Evolutionary conservation across 352 stramenopile species (phyloP).

Genomic region (Pythium oligandrum): DNA sequence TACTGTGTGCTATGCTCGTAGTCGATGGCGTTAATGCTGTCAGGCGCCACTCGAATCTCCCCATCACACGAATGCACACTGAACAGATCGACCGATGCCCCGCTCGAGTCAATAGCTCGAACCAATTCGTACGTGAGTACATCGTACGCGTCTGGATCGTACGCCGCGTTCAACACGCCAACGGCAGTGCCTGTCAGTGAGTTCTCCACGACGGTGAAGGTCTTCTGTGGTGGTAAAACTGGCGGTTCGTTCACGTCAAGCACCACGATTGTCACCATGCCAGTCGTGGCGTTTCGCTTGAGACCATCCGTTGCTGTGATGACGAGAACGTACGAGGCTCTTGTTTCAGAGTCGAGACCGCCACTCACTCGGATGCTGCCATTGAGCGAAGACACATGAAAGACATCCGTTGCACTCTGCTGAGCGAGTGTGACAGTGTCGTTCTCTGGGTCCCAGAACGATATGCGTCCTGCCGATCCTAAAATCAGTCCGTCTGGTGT

Average conservation of each 20-base stretch:
- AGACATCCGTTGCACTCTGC: conserved; percentile 21
- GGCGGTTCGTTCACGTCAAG: conserved; percentile 49
- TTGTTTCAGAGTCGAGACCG: conserved; percentile 19
- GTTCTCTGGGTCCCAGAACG: conserved; percentile 61
- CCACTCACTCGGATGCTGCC: conserved; percentile 10
- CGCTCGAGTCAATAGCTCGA: conserved; percentile 17
- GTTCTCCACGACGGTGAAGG: conserved; percentile 36
- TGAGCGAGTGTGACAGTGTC: conserved; percentile 27
- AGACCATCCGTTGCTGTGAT: conserved; percentile 10
- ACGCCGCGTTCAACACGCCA: conserved; percentile 24
- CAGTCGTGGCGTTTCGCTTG: conserved; percentile 1
- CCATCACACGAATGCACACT: conserved; percentile 51
- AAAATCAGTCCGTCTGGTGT: conserved; percentile 4
- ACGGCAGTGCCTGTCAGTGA: conserved; percentile 25
- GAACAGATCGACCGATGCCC: conserved; percentile 38
- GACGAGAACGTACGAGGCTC: conserved; percentile 6
- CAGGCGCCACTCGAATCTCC: conserved; percentile 32
- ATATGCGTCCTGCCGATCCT: conserved; percentile 8
- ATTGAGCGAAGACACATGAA: conserved; percentile 19
- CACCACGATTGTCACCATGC: conserved; percentile 29
- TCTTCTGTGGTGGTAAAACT: conserved; percentile 23
- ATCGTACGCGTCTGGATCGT: conserved; percentile 48
- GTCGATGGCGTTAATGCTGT: conserved; percentile 22
- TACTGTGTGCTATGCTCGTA: conserved; percentile 30
- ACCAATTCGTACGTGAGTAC: conserved; percentile 34